Conservation (phyloP, 2,329 filamentous ascomycete species). For the Alternaria angustiovoidea region DNA sequence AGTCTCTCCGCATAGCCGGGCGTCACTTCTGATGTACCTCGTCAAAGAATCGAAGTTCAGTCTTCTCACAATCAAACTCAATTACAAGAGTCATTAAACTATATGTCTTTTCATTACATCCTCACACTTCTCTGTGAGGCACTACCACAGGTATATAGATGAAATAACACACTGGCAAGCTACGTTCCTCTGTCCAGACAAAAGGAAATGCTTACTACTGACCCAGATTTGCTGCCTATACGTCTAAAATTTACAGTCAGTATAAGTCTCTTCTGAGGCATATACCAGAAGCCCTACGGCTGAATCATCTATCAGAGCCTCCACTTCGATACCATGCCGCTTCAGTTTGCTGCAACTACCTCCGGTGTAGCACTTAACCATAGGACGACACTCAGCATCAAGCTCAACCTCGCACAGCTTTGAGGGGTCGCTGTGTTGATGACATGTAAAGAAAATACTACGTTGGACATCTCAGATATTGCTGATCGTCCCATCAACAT, state of each 20-base stretch:
- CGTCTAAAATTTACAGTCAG: not conserved
- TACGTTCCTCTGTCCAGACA: not conserved
- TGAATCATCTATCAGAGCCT: not conserved
- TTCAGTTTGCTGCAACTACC: not conserved
- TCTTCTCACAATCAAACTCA: not conserved
- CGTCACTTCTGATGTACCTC: not conserved
- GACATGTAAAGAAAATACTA: not conserved
- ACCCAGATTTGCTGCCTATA: not conserved
- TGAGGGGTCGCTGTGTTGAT: not conserved
- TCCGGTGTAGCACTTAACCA: not conserved
- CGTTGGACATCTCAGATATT: not conserved
- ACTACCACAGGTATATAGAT: not conserved
- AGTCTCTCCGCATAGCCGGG: not conserved
- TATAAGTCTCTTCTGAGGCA: not conserved
- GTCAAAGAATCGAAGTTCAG: not conserved
- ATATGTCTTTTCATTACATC: not conserved
- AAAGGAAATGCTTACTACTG: not conserved
- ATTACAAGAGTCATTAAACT: not conserved
- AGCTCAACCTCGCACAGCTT: not conserved
- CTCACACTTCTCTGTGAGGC: not conserved
- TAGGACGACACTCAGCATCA: not conserved
- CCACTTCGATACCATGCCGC: not conserved
- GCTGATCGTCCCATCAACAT: not conserved
- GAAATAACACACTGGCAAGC: not conserved
- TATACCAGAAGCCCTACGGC: not conserved